These are phyloP conservation scores for Rhizopogon salebrosus DNA, from an alignment of 768 basidiomycete species.

Conservation along the genomic window DNA sequence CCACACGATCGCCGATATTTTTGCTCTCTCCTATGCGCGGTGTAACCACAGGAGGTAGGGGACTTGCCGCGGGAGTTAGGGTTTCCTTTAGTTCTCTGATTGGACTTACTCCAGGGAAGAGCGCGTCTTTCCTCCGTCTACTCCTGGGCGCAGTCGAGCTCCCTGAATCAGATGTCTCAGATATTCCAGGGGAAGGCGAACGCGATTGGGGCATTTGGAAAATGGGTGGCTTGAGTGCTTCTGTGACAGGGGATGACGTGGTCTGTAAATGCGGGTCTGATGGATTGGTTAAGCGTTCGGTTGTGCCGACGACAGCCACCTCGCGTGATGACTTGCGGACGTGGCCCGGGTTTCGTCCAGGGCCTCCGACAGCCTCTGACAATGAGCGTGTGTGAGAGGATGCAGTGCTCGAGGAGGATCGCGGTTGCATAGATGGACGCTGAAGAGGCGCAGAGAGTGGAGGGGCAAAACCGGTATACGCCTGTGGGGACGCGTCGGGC, in stretches of 20 bases:
- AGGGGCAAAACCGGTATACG: slow-evolving; percentile 50
- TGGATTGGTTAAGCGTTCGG: slow-evolving; percentile 22
- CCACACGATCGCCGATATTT: slow-evolving; percentile 54
- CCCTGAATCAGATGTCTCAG: slow-evolving; percentile 29
- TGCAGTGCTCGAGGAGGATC: slow-evolving; percentile 9
- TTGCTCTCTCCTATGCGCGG: slow-evolving; percentile 62
- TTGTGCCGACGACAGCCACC: slow-evolving; percentile 49
- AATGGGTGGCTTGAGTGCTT: slow-evolving; percentile 30
- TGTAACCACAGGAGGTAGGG: slow-evolving; percentile 36
- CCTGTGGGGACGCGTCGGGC: slow-evolving; percentile 55
- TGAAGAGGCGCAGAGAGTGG: slow-evolving; percentile 43
- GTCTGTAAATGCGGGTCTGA: slow-evolving; percentile 22
- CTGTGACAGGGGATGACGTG: slow-evolving; percentile 22
- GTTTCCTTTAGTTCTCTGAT: slow-evolving; percentile 20
- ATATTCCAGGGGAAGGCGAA: slow-evolving; percentile 25
- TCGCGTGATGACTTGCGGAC: slow-evolving; percentile 43
- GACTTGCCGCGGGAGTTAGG: slow-evolving; percentile 1
- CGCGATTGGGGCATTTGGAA: slow-evolving; percentile 33
- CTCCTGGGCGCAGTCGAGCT: slow-evolving; percentile 18
- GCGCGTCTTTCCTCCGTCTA: slow-evolving; percentile 30
- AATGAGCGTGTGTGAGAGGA: slow-evolving; percentile 40
- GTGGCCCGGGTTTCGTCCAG: slow-evolving; percentile 29
- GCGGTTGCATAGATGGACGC: slow-evolving; percentile 7
- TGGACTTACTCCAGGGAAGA: slow-evolving; percentile 25
- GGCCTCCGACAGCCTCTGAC: slow-evolving; percentile 37